phyloP scores from a whole-genome alignment of 345 rosid genomes.

The Murraya koenigii region DNA sequence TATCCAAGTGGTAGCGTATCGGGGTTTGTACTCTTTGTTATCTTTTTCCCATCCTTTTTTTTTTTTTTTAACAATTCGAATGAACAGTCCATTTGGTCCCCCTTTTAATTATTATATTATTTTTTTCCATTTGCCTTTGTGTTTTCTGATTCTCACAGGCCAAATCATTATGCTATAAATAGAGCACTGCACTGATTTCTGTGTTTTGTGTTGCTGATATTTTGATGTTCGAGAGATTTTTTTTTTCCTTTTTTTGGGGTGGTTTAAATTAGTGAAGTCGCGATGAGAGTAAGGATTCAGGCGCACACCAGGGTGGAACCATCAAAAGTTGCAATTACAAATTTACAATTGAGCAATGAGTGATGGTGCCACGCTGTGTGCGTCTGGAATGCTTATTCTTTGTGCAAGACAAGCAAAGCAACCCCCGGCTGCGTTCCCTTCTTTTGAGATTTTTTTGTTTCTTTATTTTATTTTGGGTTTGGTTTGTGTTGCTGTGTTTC shows the following conservation, averaged over 20 bases:
- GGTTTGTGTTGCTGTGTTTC: too few relatives aligned
- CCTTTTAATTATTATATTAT: not conserved
- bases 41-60: too few relatives aligned
- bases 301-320: conserved; percentile 24
- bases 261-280: not conserved
- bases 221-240: too few relatives aligned
- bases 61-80: not conserved
- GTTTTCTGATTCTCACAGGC: not conserved
- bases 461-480: too few relatives aligned
- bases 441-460: too few relatives aligned
- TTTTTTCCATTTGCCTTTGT: not conserved
- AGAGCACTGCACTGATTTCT: not conserved
- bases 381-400: conserved; percentile 23
- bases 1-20: not conserved
- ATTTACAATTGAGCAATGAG: not conserved
- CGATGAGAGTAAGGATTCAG: conserved; percentile 10
- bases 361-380: conserved; percentile 44
- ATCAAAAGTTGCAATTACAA: conserved; percentile 9
- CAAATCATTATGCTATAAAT: not conserved
- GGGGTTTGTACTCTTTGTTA: not conserved
- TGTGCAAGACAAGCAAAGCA: not conserved
- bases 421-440: not conserved
- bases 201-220: too few relatives aligned
- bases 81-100: not conserved
- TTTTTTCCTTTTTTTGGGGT: not conserved